Conservation (phyloP, 306 rosid genomes). For the Comarum palustre region DNA sequence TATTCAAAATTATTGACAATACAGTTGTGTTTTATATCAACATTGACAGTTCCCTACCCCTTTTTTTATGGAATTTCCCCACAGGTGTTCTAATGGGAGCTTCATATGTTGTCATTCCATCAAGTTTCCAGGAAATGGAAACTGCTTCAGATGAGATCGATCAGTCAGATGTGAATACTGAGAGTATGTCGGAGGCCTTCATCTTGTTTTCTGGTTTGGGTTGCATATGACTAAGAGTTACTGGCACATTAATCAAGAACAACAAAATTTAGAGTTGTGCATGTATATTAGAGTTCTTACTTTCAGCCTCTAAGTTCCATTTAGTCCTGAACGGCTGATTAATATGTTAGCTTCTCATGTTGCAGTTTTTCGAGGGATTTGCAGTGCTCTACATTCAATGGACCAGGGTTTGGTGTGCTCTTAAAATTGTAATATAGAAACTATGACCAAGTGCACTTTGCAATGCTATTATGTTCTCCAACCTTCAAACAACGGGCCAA, state of each 20-base stretch:
- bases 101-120: slow-evolving; percentile 57
- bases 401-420: slow-evolving; percentile 22
- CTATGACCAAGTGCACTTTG: slow-evolving; percentile 53
- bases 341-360: not conserved
- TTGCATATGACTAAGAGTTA: not conserved
- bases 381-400: slow-evolving; percentile 18
- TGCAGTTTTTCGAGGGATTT: slow-evolving; percentile 15
- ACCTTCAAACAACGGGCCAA: slow-evolving; percentile 62
- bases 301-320: not conserved
- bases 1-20: not conserved
- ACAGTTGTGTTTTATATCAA: not conserved
- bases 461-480: slow-evolving; percentile 64
- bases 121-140: slow-evolving; percentile 44
- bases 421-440: slow-evolving; percentile 46
- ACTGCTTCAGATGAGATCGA: slow-evolving; percentile 46
- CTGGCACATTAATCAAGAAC: not conserved
- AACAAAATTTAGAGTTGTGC: not conserved
- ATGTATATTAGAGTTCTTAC: slow-evolving; percentile 1
- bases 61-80: slow-evolving; percentile 28
- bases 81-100: slow-evolving; percentile 65
- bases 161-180: slow-evolving; percentile 51
- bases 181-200: slow-evolving; percentile 43
- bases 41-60: not conserved
- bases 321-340: not conserved
- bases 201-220: slow-evolving; percentile 14